Base-by-base conservation (phyloP, 2,329 filamentous ascomycete species). In the Orbilia oligospora region DNA sequence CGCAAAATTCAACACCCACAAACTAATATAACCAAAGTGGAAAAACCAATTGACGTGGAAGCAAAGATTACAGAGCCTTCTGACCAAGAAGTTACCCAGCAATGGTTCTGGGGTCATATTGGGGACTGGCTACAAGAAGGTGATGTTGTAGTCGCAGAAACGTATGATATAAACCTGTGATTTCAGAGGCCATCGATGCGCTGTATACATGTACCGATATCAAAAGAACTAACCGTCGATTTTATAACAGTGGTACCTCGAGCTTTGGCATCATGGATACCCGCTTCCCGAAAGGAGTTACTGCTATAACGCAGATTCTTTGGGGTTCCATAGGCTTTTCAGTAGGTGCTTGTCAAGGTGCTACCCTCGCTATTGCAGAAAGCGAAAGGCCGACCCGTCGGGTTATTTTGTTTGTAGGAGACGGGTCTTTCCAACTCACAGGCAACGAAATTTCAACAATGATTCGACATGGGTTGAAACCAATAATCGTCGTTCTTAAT, bases 201-300 rank as follows among this genome's bases (percentile, higher is more conserved):
- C n/a, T n/a, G n/a, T n/a, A n/a, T n/a, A n/a, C n/a, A n/a, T n/a
- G n/a, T n/a, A n/a, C n/a, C n/a, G n/a, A n/a, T n/a, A n/a, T n/a
- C n/a, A n/a, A n/a, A n/a, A n/a, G n/a, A n/a, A n/a, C n/a, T n/a
- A n/a, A n/a, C n/a, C n/a, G n/a, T n/a, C n/a, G n/a, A 24, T 38
- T 16, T 2, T 56, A n/a, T n/a, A n/a, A n/a, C 51, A 81, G 80
- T 1, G 94, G 93, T 44, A 97, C 94, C 0, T 87, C 93, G 72
- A 95, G 93, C 85, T 95, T 97, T 83, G 94, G 94, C 71, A 92
- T 96, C 82, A 94, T 92, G 89, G 92, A 94, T 72, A 94, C 93
- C 3, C 89, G 89, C 49, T 96, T 97, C 85, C 93, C 93, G 0
- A 83, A 87, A 1, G 88, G 88, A 16, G 92, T 94, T n/a, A 93